phyloP scores from a whole-genome alignment of 2,329 filamentous ascomycete genomes.

The Pseudopithomyces maydicus region DNA sequence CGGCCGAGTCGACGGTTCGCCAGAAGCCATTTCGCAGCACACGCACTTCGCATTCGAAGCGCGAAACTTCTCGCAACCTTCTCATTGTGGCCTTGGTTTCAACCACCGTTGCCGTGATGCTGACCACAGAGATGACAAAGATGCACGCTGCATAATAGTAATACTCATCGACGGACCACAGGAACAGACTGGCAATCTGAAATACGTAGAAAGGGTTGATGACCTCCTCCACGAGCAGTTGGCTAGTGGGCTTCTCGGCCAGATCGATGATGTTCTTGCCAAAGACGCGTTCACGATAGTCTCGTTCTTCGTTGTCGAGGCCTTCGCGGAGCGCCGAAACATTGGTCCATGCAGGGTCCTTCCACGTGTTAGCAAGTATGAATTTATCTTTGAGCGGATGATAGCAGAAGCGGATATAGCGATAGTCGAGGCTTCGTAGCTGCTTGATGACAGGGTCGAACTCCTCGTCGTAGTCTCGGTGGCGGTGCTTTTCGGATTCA shows the following conservation, averaged over 20 bases:
- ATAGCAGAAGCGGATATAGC: conserved; percentile 91
- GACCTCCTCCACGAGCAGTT: conserved; percentile 89
- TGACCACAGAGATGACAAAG: conserved; percentile 90
- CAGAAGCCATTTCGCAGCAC: conserved; percentile 95
- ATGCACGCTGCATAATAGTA: conserved; percentile 98
- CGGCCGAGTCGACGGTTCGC: conserved; percentile 83
- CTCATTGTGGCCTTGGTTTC: conserved; percentile 94
- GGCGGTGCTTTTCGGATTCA: conserved; percentile 64
- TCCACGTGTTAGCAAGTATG: conserved; percentile 85
- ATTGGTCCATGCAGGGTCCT: conserved; percentile 86
- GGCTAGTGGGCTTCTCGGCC: conserved; percentile 80
- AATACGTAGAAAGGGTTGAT: conserved; percentile 99
- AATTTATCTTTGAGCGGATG: conserved; percentile 91
- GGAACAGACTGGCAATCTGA: conserved; percentile 88
- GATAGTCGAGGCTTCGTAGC: conserved; percentile 83
- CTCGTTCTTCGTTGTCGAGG: conserved; percentile 87
- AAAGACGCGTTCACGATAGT: conserved; percentile 82
- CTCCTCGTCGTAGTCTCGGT: conserved; percentile 72
- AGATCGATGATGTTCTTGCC: conserved; percentile 91
- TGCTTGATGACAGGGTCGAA: conserved; percentile 76
- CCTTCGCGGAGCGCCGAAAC: conserved; percentile 76
- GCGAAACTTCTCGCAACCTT: conserved; percentile 86
- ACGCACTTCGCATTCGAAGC: conserved; percentile 92
- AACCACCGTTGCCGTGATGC: conserved; percentile 84
- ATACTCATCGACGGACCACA: conserved; percentile 96